Percentiles rank a stretch among this genome's conserved stretches.
Conservation (phyloP, 2,329 filamentous ascomycete species). For the Allantophomopsis cytisporea region DNA sequence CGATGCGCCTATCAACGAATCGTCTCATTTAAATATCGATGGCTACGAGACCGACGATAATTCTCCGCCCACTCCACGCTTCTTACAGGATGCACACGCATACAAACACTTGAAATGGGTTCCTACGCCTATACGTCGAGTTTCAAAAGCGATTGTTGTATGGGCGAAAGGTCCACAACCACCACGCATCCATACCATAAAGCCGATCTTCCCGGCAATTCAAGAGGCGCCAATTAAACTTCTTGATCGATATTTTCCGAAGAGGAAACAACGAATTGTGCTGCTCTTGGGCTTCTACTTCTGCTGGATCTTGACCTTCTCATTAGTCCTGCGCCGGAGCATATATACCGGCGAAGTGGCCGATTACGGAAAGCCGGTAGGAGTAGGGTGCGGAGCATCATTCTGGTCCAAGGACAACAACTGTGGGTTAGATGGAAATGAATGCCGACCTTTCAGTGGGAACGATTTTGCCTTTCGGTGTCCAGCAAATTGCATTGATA, state of each 20-base stretch:
- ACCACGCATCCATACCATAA: conserved; percentile 35
- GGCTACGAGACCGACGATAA: conserved; percentile 27
- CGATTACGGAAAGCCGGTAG: conserved; percentile 51
- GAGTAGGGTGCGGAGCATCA: conserved; percentile 51
- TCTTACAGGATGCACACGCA: conserved; percentile 39
- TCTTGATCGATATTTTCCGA: conserved; percentile 48
- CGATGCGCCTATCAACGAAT: background rate
- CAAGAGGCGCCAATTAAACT: conserved; percentile 54
- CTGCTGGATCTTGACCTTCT: conserved; percentile 57
- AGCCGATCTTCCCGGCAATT: conserved; percentile 47
- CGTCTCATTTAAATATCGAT: conserved; percentile 16
- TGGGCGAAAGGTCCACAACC: conserved; percentile 45
- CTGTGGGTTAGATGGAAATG: conserved; percentile 62
- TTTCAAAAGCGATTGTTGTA: conserved; percentile 23
- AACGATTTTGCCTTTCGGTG: conserved; percentile 62
- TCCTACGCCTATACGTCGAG: conserved; percentile 37
- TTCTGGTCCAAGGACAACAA: conserved; percentile 60
- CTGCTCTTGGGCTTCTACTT: conserved; percentile 46
- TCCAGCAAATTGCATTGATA: conserved; percentile 55
- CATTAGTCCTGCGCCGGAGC: conserved; percentile 52
- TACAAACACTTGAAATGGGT: conserved; percentile 39
- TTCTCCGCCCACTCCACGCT: conserved; percentile 38
- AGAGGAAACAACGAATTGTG: conserved; percentile 40
- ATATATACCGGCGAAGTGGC: conserved; percentile 45
- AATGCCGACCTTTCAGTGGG: conserved; percentile 63